Base-by-base conservation (phyloP, 345 rosid genomes). In the Jatropha curcas region DNA sequence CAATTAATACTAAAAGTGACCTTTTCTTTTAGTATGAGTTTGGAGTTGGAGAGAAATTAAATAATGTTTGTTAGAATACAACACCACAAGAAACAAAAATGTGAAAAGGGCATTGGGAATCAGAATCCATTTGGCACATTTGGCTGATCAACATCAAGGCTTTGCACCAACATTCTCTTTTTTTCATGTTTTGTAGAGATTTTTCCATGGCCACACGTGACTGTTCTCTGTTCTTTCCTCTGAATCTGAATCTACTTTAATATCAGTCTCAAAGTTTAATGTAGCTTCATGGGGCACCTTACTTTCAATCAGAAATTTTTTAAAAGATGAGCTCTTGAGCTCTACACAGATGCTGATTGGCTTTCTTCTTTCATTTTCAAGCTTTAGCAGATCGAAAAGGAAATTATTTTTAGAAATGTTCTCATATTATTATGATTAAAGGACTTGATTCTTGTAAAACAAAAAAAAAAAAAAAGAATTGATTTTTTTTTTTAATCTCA, bases 91-190 rank as follows among this genome's bases (percentile, higher is more conserved):
- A 12, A 8, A 24, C 25, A 35, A 16, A 2, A 19, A 9, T 10
- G 46, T n/a, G 1, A n/a, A 51, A 60, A 46, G 65, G 13, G 4
- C 65, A 17, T 51, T 9, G 72, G 76, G 79, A 82, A 79, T 74
- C 77, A 71, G 80, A 68, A 77, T 74, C 83, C 60, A 10, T 63
- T 79, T 74, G 67, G 27, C 60, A 22, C 27, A 30, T 67, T 72
- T 58, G 60, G 25, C 4, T 2, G 7, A 33, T 30, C 28, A 50
- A 52, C 65, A 74, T 68, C 75, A 64, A 41, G 43, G 46, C 66
- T 60, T 46, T 46, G 64, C 71, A 66, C 55, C 51, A 65, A 75
- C 80, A 69, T 80, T 80, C 84, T 68, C 66, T 31, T 69, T 52
- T 33, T 8, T 35, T 33, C 4, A 16, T 5, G 20, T 20, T 31